Conservation (phyloP, 2,329 filamentous ascomycete species). For the Penicillium sp. region DNA sequence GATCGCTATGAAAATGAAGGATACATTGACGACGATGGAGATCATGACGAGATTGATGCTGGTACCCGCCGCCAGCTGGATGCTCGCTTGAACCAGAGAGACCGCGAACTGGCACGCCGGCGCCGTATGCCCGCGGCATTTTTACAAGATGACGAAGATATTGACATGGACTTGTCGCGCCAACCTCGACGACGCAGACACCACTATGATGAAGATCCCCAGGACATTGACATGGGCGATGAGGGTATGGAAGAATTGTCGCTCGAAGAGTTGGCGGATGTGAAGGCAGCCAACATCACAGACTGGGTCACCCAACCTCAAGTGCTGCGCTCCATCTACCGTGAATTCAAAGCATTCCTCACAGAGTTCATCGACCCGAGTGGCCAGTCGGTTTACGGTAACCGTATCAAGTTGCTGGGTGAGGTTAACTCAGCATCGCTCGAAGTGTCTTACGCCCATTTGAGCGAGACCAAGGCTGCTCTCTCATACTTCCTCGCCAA, state of each 20-base stretch:
- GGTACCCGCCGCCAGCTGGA: conserved; percentile 63
- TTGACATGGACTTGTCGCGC: conserved; percentile 78
- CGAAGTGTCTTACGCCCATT: conserved; percentile 92
- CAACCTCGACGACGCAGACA: conserved; percentile 84
- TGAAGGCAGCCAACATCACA: conserved; percentile 89
- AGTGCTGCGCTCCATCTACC: conserved; percentile 88
- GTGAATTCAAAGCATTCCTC: conserved; percentile 96
- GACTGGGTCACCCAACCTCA: conserved; percentile 92
- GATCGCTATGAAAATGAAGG: conserved; percentile 58
- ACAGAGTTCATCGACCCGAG: conserved; percentile 92
- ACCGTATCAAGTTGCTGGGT: conserved; percentile 90
- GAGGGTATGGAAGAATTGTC: conserved; percentile 96
- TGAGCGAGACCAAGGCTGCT: conserved; percentile 87
- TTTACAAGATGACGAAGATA: conserved; percentile 75
- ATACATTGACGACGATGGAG: conserved; percentile 65
- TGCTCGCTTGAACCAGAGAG: conserved; percentile 62
- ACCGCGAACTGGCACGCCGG: conserved; percentile 61
- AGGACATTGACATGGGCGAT: conserved; percentile 83
- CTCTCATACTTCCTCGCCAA: conserved; percentile 96
- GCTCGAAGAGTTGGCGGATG: conserved; percentile 84
- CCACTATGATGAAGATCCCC: conserved; percentile 90
- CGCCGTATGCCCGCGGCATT: conserved; percentile 65
- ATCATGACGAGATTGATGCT: conserved; percentile 64
- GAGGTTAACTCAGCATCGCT: conserved; percentile 95
- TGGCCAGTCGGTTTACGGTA: conserved; percentile 90